A percentile compares a stretch with the other conserved stretches of the same genome.
phyloP scores from a whole-genome alignment of 2,329 filamentous ascomycete species.

The Thermoascus crustaceus region DNA sequence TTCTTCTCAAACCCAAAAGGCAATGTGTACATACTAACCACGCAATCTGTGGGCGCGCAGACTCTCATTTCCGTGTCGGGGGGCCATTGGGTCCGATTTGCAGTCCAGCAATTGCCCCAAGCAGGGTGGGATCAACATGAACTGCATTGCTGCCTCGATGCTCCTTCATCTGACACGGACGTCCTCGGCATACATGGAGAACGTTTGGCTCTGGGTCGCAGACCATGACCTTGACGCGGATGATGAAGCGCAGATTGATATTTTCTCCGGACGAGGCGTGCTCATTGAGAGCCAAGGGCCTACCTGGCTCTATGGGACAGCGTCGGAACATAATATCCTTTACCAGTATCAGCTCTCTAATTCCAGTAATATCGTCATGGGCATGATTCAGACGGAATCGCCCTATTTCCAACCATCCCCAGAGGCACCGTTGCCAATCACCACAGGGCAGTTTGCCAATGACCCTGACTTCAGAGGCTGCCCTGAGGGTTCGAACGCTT shows the following conservation, averaged over 20 bases:
- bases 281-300: slow-evolving; percentile 41
- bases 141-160: slow-evolving; percentile 34
- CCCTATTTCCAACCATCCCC: slow-evolving; percentile 46
- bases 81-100: slow-evolving; percentile 27
- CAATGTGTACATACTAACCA: no score
- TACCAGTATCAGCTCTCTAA: slow-evolving; percentile 62
- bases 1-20: no score
- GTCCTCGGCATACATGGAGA: slow-evolving; percentile 32
- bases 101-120: slow-evolving; percentile 24
- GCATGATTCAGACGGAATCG: slow-evolving; percentile 61
- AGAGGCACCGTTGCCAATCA: not conserved
- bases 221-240: slow-evolving; percentile 24
- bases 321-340: slow-evolving; percentile 58
- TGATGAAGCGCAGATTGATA: slow-evolving; percentile 54
- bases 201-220: slow-evolving; percentile 26
- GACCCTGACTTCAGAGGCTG: slow-evolving; percentile 46
- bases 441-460: not conserved
- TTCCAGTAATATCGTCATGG: slow-evolving; percentile 44
- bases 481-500: no score
- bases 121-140: slow-evolving; percentile 6
- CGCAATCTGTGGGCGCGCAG: no score
- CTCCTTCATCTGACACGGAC: slow-evolving; percentile 56
- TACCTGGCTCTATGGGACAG: slow-evolving; percentile 57
- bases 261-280: slow-evolving; percentile 45
- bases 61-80: slow-evolving; percentile 34